Conservation (phyloP, 768 basidiomycete genomes). For the Suillus subaureus region DNA sequence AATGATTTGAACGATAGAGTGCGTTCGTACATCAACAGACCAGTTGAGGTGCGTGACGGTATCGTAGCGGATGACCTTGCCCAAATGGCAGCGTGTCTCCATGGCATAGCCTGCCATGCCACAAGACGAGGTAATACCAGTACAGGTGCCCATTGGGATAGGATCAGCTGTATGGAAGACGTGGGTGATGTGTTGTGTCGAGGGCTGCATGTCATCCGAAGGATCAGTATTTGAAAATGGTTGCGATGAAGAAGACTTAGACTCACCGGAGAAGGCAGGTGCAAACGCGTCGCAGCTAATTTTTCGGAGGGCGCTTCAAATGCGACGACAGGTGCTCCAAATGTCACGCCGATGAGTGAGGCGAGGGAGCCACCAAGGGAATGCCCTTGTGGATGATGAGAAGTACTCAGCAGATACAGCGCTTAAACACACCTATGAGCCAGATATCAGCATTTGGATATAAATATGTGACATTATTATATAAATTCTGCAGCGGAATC, state of each 20-base stretch:
- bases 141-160: constrained; percentile 85
- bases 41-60: constrained; percentile 81
- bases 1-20: constrained; percentile 69
- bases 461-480: constrained; percentile 89
- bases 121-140: constrained; percentile 75
- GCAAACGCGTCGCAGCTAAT: constrained; percentile 72
- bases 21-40: constrained; percentile 74
- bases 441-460: constrained; percentile 91
- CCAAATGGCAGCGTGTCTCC: constrained; percentile 87
- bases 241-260: neutral
- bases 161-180: constrained; percentile 95
- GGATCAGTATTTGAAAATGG: constrained; percentile 6
- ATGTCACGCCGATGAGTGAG: constrained; percentile 83
- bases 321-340: constrained; percentile 89
- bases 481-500: constrained; percentile 65
- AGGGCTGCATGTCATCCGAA: constrained; percentile 47
- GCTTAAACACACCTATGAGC: constrained; percentile 60
- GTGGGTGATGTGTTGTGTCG: constrained; percentile 77
- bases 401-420: neutral
- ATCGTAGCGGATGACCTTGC: constrained; percentile 81
- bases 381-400: constrained; percentile 43
- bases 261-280: constrained; percentile 81
- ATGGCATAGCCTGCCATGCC: constrained; percentile 85
- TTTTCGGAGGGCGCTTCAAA: constrained; percentile 86
- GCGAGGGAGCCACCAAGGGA: constrained; percentile 88